Base-by-base conservation (phyloP, 116 monocot species). In the Iris pallida region DNA sequence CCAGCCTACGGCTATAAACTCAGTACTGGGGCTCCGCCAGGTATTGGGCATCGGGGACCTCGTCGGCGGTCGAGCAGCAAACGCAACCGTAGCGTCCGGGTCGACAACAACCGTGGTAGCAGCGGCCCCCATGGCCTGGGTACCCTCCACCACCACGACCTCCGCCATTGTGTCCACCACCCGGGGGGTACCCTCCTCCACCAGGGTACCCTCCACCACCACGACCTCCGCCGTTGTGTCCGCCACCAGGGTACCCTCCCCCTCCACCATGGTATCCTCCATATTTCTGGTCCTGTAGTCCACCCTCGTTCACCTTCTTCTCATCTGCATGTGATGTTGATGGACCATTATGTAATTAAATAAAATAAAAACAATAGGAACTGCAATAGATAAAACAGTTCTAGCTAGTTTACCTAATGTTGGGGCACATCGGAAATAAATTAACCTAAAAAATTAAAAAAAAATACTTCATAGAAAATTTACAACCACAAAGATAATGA, bases 81-180 rank as follows among this genome's bases (percentile, higher is more conserved):
- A 13, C 4, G 40, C 61, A 61, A 42, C 61, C 61, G 2, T 42
- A 42, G 40, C 42, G 12, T 42, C 61, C 42, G 12, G 42, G 40
- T 41, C 8, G 5, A 42, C 61, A 61, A 42, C 61, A 61, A 42
- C 61, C 61, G 43, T 61, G 42, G 43, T 61, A 61, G 61, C 61
- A 61, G 40, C 41, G 40, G 40, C 61, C 61, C 11, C 61, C 61
- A 11, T 5, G 4, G 0, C 55, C 8, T 8, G 55, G 55, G 16
- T 61, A 44, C 5, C 61, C 15, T 43, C 43, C 61, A 0, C 40
- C 1, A 0, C 40, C 11, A 12, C 10, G 13, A 16, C 59, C 59
- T 2, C 59, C 30, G 3, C 59, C 17, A 4, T 30, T 30, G 40
- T 61, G 42, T 9, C 61, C 40, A 0, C 61, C 61, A 42, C 40